phyloP scores from a whole-genome alignment of 345 rosid genomes.

The Citrus hindsii region DNA sequence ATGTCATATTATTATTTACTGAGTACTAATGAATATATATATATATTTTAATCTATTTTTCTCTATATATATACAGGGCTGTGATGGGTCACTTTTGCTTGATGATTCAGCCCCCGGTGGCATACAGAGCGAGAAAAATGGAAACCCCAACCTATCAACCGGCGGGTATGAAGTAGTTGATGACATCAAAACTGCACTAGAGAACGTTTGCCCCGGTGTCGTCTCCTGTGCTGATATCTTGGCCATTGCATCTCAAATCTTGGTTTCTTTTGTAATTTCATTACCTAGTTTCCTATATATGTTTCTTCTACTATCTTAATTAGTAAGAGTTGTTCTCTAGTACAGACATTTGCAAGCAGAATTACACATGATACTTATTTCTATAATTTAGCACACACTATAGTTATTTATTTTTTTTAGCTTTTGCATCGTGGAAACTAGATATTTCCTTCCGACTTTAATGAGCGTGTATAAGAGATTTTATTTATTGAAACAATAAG shows the following conservation, averaged over 20 bases:
- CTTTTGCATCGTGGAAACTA: too few relatives aligned
- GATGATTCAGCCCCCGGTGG: conserved; percentile 21
- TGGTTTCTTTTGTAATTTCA: conserved; percentile 36
- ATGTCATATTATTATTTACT: neutral
- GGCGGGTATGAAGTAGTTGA: conserved; percentile 40
- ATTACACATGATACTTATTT: neutral
- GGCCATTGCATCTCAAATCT: conserved; percentile 42
- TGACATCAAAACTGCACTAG: conserved; percentile 47
- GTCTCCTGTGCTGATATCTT: conserved; percentile 69
- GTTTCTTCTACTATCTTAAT: neutral
- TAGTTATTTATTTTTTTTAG: too few relatives aligned
- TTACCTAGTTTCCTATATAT: too few relatives aligned
- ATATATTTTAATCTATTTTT: neutral
- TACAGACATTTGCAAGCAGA: neutral
- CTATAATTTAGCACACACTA: too few relatives aligned
- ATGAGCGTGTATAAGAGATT: too few relatives aligned
- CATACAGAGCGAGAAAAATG: conserved; percentile 33
- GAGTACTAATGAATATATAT: too few relatives aligned
- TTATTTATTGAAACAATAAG: too few relatives aligned
- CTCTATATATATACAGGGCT: conserved; percentile 26
- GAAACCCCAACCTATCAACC: conserved; percentile 28
- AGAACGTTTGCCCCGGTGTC: conserved; percentile 46
- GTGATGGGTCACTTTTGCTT: conserved; percentile 53
- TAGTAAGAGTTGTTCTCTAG: too few relatives aligned
- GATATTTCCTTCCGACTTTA: too few relatives aligned